Evolutionary conservation across 345 rosid species (phyloP), one percentile per base, ranked within the genome.

Genomic region (Triadica sebifera): DNA sequence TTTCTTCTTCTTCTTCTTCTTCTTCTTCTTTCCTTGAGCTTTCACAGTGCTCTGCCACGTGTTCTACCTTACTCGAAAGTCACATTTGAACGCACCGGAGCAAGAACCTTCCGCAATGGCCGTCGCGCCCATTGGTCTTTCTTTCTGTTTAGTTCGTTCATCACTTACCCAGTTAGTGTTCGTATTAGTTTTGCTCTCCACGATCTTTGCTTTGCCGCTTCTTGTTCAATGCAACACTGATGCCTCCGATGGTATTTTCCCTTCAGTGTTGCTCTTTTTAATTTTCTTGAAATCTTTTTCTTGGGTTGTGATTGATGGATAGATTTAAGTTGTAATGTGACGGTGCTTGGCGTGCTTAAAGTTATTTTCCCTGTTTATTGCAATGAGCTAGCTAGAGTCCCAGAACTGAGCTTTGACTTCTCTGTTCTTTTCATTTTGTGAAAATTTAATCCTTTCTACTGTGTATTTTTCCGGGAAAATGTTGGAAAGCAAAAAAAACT

Each of bases 171-270:
- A 69, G 62, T 67, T 72, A 19, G 53, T 47, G 75, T 67, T 20
- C 38, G 12, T 24, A 38, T 58, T 55, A 5, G 20, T 72, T 49
- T 41, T 72, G 43, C 51, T 74, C 55, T 68, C 70, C 29, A 70
- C 43, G 66, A 68, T 81, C 77, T 71, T 70, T 52, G 53, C 47
- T 38, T 73, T 77, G 11, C 79, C 80, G 6, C 61, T 50, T 64
- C 62, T 75, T 45, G 85, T 77, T 61, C 82, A 67, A 41, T 77
- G 78, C 72, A 70, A 75, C 38, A 85, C 88, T n/a, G 86, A 85
- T 79, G 67, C 86, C 39, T 6, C 78, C 19, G 88, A 83, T 57
- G 86, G 88, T 85, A 81, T 51, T 34, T 69, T 20, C 24, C 2
- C 0, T 6, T 62, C 49, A 22, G 51, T 13, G 1, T 12, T 17